phyloP scores from a whole-genome alignment of 2,329 filamentous ascomycete genomes.

The Pseudocercospora macadamiae region DNA sequence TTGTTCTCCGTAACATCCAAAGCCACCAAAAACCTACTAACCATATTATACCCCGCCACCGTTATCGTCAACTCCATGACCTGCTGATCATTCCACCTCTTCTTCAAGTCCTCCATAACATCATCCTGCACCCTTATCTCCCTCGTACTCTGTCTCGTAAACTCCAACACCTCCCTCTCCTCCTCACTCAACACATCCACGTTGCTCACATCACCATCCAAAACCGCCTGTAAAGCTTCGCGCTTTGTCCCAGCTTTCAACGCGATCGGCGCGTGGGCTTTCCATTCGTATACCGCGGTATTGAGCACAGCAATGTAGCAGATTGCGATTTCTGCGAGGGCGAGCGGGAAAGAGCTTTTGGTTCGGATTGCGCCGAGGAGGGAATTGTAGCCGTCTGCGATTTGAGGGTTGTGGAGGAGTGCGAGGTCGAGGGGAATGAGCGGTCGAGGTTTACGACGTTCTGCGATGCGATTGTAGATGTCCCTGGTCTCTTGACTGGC shows the following conservation, averaged over 20 bases:
- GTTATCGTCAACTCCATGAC: constrained; percentile 43
- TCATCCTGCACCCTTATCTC: constrained; percentile 36
- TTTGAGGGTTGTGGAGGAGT: constrained; percentile 71
- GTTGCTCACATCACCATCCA: constrained; percentile 28
- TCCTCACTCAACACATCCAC: constrained; percentile 31
- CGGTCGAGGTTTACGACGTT: constrained; percentile 68
- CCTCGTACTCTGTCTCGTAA: constrained; percentile 39
- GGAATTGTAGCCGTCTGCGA: constrained; percentile 76
- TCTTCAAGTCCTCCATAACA: constrained; percentile 36
- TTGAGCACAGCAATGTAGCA: constrained; percentile 43
- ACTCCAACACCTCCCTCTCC: constrained; percentile 39
- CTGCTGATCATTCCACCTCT: constrained; percentile 37
- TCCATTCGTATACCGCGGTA: constrained; percentile 42
- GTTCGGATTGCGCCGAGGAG: constrained; percentile 60
- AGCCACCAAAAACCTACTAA: constrained; percentile 42
- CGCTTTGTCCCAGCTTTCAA: constrained; percentile 36
- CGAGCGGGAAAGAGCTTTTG: constrained; percentile 36
- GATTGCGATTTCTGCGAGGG: constrained; percentile 40
- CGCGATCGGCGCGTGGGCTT: constrained; percentile 37
- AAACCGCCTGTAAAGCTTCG: constrained; percentile 32
- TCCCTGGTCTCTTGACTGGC: constrained; percentile 51
- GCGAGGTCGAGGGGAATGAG: constrained; percentile 76
- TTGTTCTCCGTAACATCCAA: constrained; percentile 45
- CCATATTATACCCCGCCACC: constrained; percentile 43
- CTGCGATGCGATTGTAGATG: constrained; percentile 66